These are phyloP conservation scores for Echeveria elegans DNA, from an alignment of 164 flowering plant genomes.

Conservation along the genomic window DNA sequence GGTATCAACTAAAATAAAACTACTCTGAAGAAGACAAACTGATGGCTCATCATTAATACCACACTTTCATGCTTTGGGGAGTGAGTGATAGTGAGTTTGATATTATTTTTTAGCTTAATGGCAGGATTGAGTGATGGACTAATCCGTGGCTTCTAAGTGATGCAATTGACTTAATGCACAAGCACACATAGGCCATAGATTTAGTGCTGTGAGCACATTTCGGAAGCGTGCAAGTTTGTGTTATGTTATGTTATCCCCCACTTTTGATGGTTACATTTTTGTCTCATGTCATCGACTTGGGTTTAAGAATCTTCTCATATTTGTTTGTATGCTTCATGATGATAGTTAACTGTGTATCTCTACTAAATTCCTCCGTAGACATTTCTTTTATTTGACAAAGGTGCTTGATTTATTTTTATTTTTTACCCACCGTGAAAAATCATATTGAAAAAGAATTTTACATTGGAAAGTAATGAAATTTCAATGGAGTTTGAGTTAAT, in stretches of 20 bases:
- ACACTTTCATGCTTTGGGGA: background rate
- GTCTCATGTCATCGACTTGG: background rate
- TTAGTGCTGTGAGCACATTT: background rate
- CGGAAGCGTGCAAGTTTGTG: background rate
- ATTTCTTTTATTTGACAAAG: too few species aligned
- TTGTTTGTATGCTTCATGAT: background rate
- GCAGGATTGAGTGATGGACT: background rate
- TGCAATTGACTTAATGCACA: background rate
- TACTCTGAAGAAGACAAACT: background rate
- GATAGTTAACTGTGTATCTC: background rate
- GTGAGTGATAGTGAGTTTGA: background rate
- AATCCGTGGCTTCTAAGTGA: background rate
- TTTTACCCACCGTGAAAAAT: too few species aligned
- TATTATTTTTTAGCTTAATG: background rate
- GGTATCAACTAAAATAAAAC: background rate
- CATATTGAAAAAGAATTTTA: too few species aligned
- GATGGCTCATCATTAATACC: background rate
- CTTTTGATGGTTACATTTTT: background rate
- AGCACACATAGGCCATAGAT: too few species aligned
- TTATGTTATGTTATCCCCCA: background rate
- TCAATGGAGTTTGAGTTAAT: too few species aligned
- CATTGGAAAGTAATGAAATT: too few species aligned
- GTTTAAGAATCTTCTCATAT: background rate
- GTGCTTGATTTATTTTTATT: too few species aligned
- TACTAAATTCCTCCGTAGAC: too few species aligned